A percentile compares a stretch with the other conserved stretches of the same genome.
phyloP scores from a whole-genome alignment of 306 rosid species.

The Rosa multiflora region DNA sequence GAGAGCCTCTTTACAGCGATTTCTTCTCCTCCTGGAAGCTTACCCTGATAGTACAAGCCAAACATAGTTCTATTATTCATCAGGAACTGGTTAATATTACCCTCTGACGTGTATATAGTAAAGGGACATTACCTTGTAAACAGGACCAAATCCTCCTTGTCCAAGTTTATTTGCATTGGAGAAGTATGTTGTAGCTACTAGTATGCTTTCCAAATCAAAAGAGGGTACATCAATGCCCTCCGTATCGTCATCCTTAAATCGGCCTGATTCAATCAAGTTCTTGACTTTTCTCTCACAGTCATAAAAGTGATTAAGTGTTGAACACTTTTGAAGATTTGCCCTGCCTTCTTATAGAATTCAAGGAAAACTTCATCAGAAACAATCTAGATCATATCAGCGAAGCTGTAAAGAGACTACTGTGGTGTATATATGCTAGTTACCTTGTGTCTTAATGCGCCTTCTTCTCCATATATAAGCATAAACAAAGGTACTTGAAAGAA shows the following conservation, averaged over 20 bases:
- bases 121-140: conserved; percentile 50
- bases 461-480: conserved; percentile 46
- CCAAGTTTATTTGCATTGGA: conserved; percentile 69
- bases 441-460: conserved; percentile 41
- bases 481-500: conserved; percentile 43
- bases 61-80: neutral
- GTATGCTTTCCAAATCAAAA: conserved; percentile 61
- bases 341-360: conserved; percentile 46
- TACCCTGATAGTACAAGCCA: conserved; percentile 41
- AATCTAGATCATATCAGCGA: conserved; percentile 1
- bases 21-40: conserved; percentile 60
- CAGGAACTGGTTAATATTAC: conserved; percentile 14
- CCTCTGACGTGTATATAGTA: neutral
- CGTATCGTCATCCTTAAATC: conserved; percentile 53
- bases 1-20: conserved; percentile 81
- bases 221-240: conserved; percentile 61
- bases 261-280: conserved; percentile 56
- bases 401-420: neutral
- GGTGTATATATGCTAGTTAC: conserved; percentile 32
- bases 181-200: conserved; percentile 55
- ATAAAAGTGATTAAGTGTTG: conserved; percentile 43
- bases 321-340: conserved; percentile 40
- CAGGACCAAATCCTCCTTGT: conserved; percentile 80
- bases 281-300: conserved; percentile 36
- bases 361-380: conserved; percentile 26